A percentile compares a stretch with the other conserved stretches of the same genome.
phyloP scores from a whole-genome alignment of 2,329 filamentous ascomycete genomes.

The Parascedosporium putredinis region DNA sequence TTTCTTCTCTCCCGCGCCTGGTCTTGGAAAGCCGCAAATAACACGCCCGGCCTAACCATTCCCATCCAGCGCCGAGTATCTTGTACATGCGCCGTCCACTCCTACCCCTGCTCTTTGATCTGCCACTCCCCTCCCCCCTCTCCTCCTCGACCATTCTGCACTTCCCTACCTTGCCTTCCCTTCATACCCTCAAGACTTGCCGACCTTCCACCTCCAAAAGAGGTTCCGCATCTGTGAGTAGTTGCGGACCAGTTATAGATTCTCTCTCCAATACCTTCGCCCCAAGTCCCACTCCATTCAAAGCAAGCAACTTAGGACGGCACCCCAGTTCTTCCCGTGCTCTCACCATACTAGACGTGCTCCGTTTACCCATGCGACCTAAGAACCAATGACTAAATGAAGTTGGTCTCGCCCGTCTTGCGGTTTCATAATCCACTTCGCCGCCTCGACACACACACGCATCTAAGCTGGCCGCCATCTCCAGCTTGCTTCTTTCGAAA shows the following conservation, averaged over 20 bases:
- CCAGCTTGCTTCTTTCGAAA: constrained; percentile 27
- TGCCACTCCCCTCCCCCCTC: constrained; percentile 1
- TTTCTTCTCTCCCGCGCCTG: constrained; percentile 2
- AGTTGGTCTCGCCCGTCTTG: constrained; percentile 10
- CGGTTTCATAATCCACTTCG: constrained; percentile 10
- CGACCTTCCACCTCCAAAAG: constrained; percentile 5
- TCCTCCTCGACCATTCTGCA: background rate
- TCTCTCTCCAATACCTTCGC: background rate
- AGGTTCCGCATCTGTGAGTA: constrained; percentile 2
- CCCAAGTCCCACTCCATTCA: background rate
- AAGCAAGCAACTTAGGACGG: background rate
- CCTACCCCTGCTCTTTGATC: constrained; percentile 4
- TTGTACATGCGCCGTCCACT: constrained; percentile 5
- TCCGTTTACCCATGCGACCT: constrained; percentile 7
- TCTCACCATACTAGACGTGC: constrained; percentile 1
- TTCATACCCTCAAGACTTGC: background rate
- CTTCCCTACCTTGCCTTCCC: background rate
- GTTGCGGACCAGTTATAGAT: constrained; percentile 2
- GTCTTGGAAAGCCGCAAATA: constrained; percentile 4
- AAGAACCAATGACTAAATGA: constrained; percentile 11
- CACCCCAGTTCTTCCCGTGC: background rate
- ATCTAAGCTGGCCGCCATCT: constrained; percentile 36
- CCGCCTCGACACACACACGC: constrained; percentile 19
- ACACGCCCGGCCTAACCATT: background rate
- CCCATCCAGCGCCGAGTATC: constrained; percentile 3